phyloP scores from a whole-genome alignment of 768 basidiomycete genomes.

The Psilocybe azurescens region DNA sequence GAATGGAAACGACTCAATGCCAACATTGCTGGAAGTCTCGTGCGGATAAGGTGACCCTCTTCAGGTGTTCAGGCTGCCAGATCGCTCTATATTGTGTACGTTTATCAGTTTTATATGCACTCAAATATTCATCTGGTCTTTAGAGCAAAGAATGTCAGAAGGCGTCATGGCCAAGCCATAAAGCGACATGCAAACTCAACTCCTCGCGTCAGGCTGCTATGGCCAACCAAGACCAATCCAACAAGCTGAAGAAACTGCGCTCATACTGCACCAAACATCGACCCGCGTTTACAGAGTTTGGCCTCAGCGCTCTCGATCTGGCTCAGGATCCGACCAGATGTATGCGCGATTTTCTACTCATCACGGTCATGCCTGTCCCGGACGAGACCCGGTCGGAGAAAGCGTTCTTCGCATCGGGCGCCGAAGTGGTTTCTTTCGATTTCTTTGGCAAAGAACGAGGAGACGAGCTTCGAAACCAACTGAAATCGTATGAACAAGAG shows the following conservation, averaged over 20 bases:
- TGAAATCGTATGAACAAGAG: background rate
- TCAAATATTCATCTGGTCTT: background rate
- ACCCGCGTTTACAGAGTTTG: background rate
- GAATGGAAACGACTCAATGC: background rate
- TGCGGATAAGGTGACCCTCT: background rate
- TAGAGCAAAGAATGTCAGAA: slow-evolving; percentile 6
- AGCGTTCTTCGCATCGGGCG: background rate
- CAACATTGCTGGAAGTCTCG: slow-evolving; percentile 1
- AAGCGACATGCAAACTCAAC: background rate
- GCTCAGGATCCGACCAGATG: background rate
- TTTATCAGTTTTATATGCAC: background rate
- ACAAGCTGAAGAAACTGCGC: background rate
- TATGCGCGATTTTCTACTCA: background rate
- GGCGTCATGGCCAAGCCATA: background rate
- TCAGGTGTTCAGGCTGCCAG: background rate
- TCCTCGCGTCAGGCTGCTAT: background rate
- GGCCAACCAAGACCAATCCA: background rate
- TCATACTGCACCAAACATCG: slow-evolving; percentile 3
- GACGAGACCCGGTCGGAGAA: background rate
- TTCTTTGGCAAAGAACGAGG: background rate
- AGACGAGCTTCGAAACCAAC: background rate
- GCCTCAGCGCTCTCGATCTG: background rate
- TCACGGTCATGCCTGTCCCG: background rate
- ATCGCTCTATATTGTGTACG: background rate
- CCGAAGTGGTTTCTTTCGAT: background rate